Evolutionary conservation across 1,284 basidiomycete genomes (phyloP).

Genomic region (Phenoliferia sp.): DNA sequence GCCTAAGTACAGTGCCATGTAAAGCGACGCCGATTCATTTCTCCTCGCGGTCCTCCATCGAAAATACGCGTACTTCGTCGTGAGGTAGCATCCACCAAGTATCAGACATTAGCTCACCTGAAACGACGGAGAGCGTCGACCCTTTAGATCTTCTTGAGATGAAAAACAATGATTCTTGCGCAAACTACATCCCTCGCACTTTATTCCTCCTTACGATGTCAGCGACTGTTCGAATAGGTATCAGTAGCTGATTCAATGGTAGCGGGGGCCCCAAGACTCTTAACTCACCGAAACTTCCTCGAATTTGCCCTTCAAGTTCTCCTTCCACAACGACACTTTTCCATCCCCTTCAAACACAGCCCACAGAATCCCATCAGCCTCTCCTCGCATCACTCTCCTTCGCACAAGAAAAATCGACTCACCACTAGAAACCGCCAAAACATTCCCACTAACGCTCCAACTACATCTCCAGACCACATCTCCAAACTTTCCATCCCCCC

Average conservation of each 20-base stretch:
- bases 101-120: no score
- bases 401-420: neutral
- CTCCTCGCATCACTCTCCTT: neutral
- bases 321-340: conserved; percentile 97
- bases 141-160: no score
- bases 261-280: neutral
- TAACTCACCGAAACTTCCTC: conserved; percentile 75
- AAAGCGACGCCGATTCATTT: no score
- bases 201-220: conserved; percentile 1
- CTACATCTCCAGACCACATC: conserved; percentile 96
- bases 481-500: conserved; percentile 63
- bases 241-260: no score
- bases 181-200: neutral
- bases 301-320: conserved; percentile 89
- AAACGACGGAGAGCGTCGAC: no score
- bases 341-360: conserved; percentile 58
- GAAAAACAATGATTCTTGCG: no score
- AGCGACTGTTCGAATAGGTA: neutral
- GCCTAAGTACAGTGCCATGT: no score
- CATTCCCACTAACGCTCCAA: conserved; percentile 94
- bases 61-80: no score
- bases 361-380: neutral
- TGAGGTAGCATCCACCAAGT: no score
- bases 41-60: no score
- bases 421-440: conserved; percentile 93